A percentile compares a stretch with the other conserved stretches of the same genome.
phyloP scores from a whole-genome alignment of 192 early-diverging fungal species.

The Backusella tarrabulga region DNA sequence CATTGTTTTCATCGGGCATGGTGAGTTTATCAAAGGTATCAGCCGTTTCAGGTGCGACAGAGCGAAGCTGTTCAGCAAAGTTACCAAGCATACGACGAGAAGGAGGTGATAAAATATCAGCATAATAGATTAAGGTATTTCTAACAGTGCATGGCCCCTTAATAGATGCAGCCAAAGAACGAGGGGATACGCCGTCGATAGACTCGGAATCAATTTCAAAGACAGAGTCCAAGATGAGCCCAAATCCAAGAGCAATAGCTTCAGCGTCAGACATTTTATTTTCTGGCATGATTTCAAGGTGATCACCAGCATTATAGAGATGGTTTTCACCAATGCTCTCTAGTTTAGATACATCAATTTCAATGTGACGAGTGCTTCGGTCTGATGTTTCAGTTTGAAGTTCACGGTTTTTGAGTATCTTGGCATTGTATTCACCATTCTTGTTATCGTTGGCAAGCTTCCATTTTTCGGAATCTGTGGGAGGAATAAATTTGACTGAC shows the following conservation, averaged over 20 bases:
- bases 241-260: constrained; percentile 41
- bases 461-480: constrained; percentile 10
- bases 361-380: constrained; percentile 46
- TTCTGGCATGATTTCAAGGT: constrained; percentile 50
- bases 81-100: constrained; percentile 37
- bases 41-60: constrained; percentile 34
- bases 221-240: constrained; percentile 49
- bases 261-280: constrained; percentile 41
- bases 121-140: constrained; percentile 44
- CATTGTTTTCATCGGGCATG: constrained; percentile 29
- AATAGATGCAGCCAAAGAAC: constrained; percentile 44
- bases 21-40: constrained; percentile 28
- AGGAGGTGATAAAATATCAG: constrained; percentile 47
- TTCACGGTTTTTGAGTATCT: constrained; percentile 38
- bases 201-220: constrained; percentile 41
- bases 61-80: constrained; percentile 37
- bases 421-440: constrained; percentile 29
- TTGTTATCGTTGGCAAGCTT: constrained; percentile 9
- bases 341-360: constrained; percentile 28
- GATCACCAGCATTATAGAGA: constrained; percentile 48
- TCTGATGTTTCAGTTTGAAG: constrained; percentile 38
- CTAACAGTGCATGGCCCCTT: constrained; percentile 44
- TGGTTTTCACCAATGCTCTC: background rate
- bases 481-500: constrained; percentile 20
- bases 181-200: constrained; percentile 31